Percentiles rank a stretch among this genome's conserved stretches.
phyloP scores from a whole-genome alignment of 768 basidiomycete genomes.

The Calocybe cyanea region DNA sequence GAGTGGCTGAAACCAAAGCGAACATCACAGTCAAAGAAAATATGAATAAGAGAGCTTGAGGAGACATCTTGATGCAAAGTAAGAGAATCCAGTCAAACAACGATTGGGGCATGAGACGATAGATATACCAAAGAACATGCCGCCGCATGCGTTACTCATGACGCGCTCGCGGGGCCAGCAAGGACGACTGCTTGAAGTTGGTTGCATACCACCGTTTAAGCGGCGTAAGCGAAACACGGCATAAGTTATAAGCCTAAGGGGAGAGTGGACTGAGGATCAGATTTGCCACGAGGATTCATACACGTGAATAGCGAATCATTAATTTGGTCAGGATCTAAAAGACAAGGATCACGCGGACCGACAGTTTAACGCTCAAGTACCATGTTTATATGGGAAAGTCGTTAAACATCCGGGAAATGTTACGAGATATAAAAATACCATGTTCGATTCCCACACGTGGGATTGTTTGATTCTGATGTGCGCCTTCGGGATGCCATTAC shows the following conservation, averaged over 20 bases:
- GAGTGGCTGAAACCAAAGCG: slow-evolving; percentile 22
- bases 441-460: too few species aligned
- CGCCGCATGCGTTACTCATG: slow-evolving; percentile 5
- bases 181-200: not conserved
- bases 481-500: too few species aligned
- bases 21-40: slow-evolving; percentile 22
- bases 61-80: slow-evolving; percentile 4
- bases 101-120: not conserved
- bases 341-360: not conserved
- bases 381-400: too few species aligned
- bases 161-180: slow-evolving; percentile 2
- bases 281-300: slow-evolving; percentile 1
- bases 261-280: slow-evolving; percentile 1
- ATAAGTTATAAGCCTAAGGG: slow-evolving; percentile 3
- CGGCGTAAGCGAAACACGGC: not conserved
- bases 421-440: too few species aligned
- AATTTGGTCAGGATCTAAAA: not conserved
- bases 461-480: too few species aligned
- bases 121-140: not conserved
- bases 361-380: too few species aligned
- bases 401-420: too few species aligned
- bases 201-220: not conserved
- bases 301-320: slow-evolving; percentile 3
- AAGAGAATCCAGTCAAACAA: not conserved
- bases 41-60: slow-evolving; percentile 4